A percentile compares a stretch with the other conserved stretches of the same genome.
These are phyloP conservation scores for Fusarium compactum DNA, from an alignment of 2,329 filamentous ascomycete genomes.

Conservation along the genomic window DNA sequence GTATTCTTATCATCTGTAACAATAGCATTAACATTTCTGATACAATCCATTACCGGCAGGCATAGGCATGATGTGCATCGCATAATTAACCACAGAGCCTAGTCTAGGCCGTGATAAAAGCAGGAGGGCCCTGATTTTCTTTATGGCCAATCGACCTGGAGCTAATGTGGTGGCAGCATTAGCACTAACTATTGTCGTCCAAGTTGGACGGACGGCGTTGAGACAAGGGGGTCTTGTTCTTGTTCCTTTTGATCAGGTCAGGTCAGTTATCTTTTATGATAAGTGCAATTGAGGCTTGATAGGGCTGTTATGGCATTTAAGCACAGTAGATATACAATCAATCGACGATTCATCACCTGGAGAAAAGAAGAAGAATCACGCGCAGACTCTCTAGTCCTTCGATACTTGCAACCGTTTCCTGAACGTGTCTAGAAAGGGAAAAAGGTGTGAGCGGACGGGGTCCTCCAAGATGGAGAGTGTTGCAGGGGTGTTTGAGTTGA, in stretches of 20 bases:
- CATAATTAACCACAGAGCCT: background rate
- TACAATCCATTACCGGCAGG: background rate
- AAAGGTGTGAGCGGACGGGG: conserved; percentile 40
- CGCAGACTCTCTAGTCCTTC: conserved; percentile 1
- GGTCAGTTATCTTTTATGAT: background rate
- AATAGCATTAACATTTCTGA: background rate
- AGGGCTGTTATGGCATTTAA: background rate
- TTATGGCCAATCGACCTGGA: conserved; percentile 38
- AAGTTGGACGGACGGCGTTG: conserved; percentile 31
- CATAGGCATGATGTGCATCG: background rate
- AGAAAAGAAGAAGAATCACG: conserved; percentile 1
- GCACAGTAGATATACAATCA: background rate
- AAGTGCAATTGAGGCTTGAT: background rate
- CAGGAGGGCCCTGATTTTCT: conserved; percentile 17
- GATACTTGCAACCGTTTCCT: conserved; percentile 2
- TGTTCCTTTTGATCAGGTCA: background rate
- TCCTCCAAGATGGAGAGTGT: conserved; percentile 14
- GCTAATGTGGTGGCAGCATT: conserved; percentile 38
- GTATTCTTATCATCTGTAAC: background rate
- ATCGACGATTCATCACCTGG: background rate
- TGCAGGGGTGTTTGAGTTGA: background rate
- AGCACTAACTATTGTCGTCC: conserved; percentile 19
- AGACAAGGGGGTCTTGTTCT: conserved; percentile 8
- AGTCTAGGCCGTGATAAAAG: background rate
- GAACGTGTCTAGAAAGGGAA: conserved; percentile 21